phyloP scores from a whole-genome alignment of 208 protist species.

The Porcisia hertigi region DNA sequence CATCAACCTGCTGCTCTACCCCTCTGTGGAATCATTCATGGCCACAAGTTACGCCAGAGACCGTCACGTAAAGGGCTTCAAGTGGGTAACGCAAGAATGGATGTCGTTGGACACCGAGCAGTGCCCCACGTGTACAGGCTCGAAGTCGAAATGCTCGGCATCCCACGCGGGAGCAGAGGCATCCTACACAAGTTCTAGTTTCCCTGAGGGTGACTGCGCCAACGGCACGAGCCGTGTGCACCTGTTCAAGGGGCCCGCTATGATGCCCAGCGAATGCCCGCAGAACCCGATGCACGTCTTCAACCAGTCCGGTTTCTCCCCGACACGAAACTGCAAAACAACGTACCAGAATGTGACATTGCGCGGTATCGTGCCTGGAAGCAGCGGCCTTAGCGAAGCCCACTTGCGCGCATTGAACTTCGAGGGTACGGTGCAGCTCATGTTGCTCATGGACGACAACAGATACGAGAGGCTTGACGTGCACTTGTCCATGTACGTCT shows the following conservation, averaged over 20 bases:
- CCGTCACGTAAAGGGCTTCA: constrained; percentile 77
- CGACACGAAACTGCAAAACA: constrained; percentile 50
- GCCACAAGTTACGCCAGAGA: constrained; percentile 62
- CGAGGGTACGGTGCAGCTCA: constrained; percentile 56
- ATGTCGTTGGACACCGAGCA: constrained; percentile 37
- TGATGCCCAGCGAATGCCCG: constrained; percentile 41
- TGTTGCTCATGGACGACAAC: constrained; percentile 69
- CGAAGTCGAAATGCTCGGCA: constrained; percentile 46
- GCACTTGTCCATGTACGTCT: constrained; percentile 69
- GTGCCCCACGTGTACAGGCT: constrained; percentile 78
- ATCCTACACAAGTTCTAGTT: constrained; percentile 51
- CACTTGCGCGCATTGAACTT: constrained; percentile 57
- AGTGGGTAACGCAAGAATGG: constrained; percentile 75
- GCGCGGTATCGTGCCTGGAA: constrained; percentile 71
- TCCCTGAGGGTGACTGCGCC: constrained; percentile 70
- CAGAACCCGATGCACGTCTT: constrained; percentile 59
- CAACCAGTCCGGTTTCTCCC: constrained; percentile 72
- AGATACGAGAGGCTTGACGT: constrained; percentile 42
- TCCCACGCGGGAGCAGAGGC: constrained; percentile 25
- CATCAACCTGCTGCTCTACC: constrained; percentile 81
- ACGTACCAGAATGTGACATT: constrained; percentile 85
- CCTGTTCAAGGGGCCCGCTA: constrained; percentile 73
- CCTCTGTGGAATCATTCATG: constrained; percentile 58
- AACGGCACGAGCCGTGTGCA: constrained; percentile 45
- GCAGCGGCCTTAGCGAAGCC: constrained; percentile 39